Percentiles rank a stretch among this genome's conserved stretches.
phyloP scores from a whole-genome alignment of 495 filamentous ascomycete species.

The Penicillium malachiteum region DNA sequence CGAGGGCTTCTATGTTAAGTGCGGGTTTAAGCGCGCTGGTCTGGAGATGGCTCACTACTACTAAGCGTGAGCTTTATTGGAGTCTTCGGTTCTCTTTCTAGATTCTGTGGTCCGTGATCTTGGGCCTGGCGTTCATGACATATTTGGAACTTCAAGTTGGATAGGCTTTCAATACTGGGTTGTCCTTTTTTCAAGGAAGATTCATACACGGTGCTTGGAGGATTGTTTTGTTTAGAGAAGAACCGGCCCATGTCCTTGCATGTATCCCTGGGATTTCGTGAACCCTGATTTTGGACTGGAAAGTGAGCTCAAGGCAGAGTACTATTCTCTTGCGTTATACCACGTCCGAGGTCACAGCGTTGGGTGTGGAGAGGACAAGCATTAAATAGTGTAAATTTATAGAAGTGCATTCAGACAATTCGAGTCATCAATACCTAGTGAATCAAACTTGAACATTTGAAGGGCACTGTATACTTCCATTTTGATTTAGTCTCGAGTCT shows the following conservation, averaged over 20 bases:
- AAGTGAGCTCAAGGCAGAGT: too few species aligned
- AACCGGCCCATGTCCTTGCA: too few species aligned
- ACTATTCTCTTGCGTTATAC: too few species aligned
- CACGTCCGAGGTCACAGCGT: neutral
- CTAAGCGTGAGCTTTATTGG: slow-evolving; percentile 32
- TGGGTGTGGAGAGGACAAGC: neutral
- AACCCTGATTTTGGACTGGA: too few species aligned
- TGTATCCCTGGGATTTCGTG: too few species aligned
- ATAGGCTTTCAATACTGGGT: too few species aligned
- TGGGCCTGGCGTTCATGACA: slow-evolving; percentile 16
- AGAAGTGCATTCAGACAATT: neutral
- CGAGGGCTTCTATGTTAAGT: slow-evolving; percentile 98
- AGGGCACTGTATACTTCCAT: too few species aligned
- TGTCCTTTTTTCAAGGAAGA: neutral
- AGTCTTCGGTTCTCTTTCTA: slow-evolving; percentile 4
- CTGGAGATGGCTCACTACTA: slow-evolving; percentile 98
- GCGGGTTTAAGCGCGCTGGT: slow-evolving; percentile 89
- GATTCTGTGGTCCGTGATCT: neutral
- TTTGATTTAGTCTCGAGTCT: too few species aligned
- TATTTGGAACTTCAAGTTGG: neutral
- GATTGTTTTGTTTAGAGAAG: neutral
- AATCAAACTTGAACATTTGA: too few species aligned
- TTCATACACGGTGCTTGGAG: slow-evolving; percentile 1
- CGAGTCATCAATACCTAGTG: neutral
- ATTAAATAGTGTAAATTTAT: neutral